Percentiles rank a stretch among this genome's conserved stretches.
These are phyloP conservation scores for Xanthoconium stramineum DNA, from an alignment of 768 basidiomycete genomes.

Conservation along the genomic window DNA sequence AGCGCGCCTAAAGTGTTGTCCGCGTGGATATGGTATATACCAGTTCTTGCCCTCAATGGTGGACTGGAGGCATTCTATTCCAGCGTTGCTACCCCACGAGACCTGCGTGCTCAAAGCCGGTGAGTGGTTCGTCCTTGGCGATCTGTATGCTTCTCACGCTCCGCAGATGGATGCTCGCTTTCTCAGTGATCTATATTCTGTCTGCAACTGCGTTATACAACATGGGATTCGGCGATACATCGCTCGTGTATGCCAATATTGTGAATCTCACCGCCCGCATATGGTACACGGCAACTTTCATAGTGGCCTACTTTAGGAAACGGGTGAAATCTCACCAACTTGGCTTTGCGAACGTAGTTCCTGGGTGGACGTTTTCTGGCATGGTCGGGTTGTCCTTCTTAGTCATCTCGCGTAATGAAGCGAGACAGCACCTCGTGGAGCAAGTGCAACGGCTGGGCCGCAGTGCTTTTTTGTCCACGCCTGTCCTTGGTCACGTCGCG, in stretches of 20 bases:
- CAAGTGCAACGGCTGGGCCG: constrained; percentile 14
- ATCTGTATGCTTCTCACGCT: not conserved
- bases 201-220: constrained; percentile 48
- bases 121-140: constrained; percentile 23
- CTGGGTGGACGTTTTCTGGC: constrained; percentile 27
- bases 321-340: constrained; percentile 14
- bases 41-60: constrained; percentile 87
- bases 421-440: constrained; percentile 13
- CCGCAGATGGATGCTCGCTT: constrained; percentile 70
- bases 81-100: constrained; percentile 63
- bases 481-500: constrained; percentile 24
- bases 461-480: constrained; percentile 18
- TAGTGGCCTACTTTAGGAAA: constrained; percentile 43
- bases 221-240: constrained; percentile 56
- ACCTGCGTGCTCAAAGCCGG: constrained; percentile 70
- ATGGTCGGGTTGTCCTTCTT: constrained; percentile 23
- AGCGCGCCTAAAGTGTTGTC: constrained; percentile 76
- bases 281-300: constrained; percentile 54
- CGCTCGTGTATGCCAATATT: constrained; percentile 76
- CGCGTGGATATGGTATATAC: constrained; percentile 87
- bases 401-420: constrained; percentile 18
- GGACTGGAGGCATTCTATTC: constrained; percentile 88
- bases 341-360: constrained; percentile 13
- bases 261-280: constrained; percentile 63
- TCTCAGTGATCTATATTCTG: constrained; percentile 65